Evolutionary conservation across 169 alveolate species (phyloP), one percentile per base, ranked within the genome.

Genomic region (Babesia bigemina): DNA sequence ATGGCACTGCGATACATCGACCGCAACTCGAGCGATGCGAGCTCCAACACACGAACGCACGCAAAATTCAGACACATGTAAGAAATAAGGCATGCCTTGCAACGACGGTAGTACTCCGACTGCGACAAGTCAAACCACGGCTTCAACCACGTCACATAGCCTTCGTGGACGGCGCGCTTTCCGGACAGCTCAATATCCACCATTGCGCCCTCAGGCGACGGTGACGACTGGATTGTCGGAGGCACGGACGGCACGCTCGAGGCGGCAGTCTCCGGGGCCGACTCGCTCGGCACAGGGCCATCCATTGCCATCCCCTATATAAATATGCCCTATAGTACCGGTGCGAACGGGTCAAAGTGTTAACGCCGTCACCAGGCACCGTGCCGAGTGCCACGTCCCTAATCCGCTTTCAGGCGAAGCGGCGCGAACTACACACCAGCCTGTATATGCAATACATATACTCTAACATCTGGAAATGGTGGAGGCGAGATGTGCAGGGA

Each of bases 31-130:
- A n/a, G 17, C 14, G 42, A 24, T 16, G 39, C 42, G 22, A n/a
- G 19, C 19, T 63, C 70, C 39, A 63, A 9, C 24, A 45, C 29
- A 47, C 70, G 48, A 21, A 48, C 14, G 9, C 16, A 59, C 0
- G 72, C 10, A 19, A 70, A 59, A 48, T 79, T 24, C 14, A 79
- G 44, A 39, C 87, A 79, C 36, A 58, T 26, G 36, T 79, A 79
- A 22, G 87, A 66, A 19, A 57, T 53, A 14, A 70, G 52, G 44
- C 74, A 69, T 13, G 84, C 73, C 16, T n/a, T 50, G 74, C 87
- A 79, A 26, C 87, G 74, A 10, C 50, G 33, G 14, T 36, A 47
- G 24, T 47, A 79, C 49, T 79, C 87, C 42, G 39, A 12, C 16
- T 69, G 48, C 13, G 77, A 49, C 44, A 79, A 22, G 47, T 56